phyloP scores from a whole-genome alignment of 306 rosid species.

The Herpetospermum pedunculosum region DNA sequence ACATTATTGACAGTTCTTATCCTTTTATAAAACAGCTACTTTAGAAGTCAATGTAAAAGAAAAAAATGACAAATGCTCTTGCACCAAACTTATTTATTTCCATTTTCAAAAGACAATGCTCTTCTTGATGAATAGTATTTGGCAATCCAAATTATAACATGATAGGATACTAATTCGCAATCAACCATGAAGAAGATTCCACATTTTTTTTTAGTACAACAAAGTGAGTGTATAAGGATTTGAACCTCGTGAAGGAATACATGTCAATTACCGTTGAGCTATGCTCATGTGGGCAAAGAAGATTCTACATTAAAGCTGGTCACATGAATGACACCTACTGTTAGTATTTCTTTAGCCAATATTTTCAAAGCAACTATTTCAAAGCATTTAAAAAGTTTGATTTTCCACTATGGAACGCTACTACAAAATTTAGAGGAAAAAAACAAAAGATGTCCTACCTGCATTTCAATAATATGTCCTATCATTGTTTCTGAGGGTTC shows the following conservation, averaged over 20 bases:
- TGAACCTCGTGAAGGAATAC: too few species aligned
- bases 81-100: neutral
- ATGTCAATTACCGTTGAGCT: too few species aligned
- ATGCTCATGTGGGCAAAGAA: too few species aligned
- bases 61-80: neutral
- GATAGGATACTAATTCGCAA: neutral
- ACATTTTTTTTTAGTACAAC: too few species aligned
- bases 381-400: neutral
- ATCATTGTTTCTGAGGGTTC: slow-evolving; percentile 38
- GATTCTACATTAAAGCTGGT: neutral
- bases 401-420: neutral
- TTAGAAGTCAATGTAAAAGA: neutral
- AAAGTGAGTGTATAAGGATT: too few species aligned
- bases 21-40: neutral
- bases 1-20: neutral
- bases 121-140: neutral
- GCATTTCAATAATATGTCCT: slow-evolving; percentile 30
- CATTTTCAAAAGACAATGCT: neutral
- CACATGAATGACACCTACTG: neutral
- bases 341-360: neutral
- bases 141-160: neutral
- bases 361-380: neutral
- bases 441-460: slow-evolving; percentile 17
- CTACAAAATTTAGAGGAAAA: neutral
- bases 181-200: neutral